Evolutionary conservation across 169 alveolate species (phyloP).

Genomic region (Besnoitia besnoiti): DNA sequence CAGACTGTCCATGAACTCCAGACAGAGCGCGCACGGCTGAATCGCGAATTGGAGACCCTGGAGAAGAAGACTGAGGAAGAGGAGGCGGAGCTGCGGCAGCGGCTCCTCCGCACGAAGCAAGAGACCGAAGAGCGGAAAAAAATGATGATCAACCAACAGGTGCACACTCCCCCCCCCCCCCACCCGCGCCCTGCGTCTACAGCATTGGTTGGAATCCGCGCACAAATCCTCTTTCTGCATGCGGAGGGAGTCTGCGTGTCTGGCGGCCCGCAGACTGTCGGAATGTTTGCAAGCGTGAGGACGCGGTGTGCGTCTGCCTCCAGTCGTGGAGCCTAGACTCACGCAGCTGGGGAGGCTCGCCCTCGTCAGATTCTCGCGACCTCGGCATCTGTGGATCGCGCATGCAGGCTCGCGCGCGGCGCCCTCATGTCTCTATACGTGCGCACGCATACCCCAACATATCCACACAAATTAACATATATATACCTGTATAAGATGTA

Average conservation of each 20-base stretch:
- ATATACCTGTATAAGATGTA: not conserved
- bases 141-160: not conserved
- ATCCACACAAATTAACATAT: not conserved
- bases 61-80: not conserved
- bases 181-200: too few relatives aligned
- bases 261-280: too few relatives aligned
- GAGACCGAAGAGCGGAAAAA: not conserved
- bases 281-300: too few relatives aligned
- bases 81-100: not conserved
- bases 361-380: too few relatives aligned
- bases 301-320: too few relatives aligned
- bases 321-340: too few relatives aligned
- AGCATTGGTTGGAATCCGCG: too few relatives aligned
- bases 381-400: too few relatives aligned
- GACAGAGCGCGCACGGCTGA: not conserved
- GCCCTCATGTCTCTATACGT: not conserved
- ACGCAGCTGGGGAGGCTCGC: too few relatives aligned
- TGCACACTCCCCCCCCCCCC: not conserved
- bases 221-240: not conserved
- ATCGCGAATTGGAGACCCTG: not conserved
- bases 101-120: not conserved
- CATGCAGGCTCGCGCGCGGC: too few relatives aligned
- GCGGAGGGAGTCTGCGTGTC: not conserved
- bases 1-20: conserved; percentile 2
- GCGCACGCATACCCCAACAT: not conserved